Evolutionary conservation across 176 grass and related monocot genomes (phyloP), one percentile per base, ranked within the genome.

Genomic region (Zoysia pacifica): DNA sequence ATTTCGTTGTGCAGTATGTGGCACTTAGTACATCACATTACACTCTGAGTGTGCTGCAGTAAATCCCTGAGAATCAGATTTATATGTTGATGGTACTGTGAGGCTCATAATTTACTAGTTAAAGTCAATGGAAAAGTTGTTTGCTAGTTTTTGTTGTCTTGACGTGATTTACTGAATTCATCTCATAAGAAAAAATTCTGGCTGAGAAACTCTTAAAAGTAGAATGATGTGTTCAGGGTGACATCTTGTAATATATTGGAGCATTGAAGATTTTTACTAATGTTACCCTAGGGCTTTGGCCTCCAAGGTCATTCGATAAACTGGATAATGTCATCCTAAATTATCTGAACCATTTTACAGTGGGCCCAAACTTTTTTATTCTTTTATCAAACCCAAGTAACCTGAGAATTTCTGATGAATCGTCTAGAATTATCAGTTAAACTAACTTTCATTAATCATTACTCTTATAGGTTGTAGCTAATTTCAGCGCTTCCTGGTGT

Each of bases 401-500:
- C n/a, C 40, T 66, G 35, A 74, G 0, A 2, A 79, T 69, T 69
- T 0, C 42, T 5, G 1, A 42, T 66, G 9, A 2, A 62, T 8
- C 47, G 67, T 73, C 9, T 61, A 2, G 38, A 9, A 72, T 68
- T 67, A 36, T 42, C 38, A 77, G 39, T 11, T 9, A 39, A 47
- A 79, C 82, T 19, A 9, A 36, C 9, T 72, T 67, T 11, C 7
- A 35, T n/a, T n/a, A n/a, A n/a, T n/a, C n/a, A n/a, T 64, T 82
- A 81, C 3, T n/a, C 54, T 67, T 61, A 58, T 84, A 91, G 92
- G 84, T 94, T 59, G 86, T 94, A 42, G 92, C 89, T 76, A 94
- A 94, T 87, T 94, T 94, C 81, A 94, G 89, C 5, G 92, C 92
- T 84, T 76, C 89, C 71, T 94, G 92, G 89, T 94, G 92, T 75